These are phyloP conservation scores for Cylindricascospora bacillispora DNA, from an alignment of 1,139 yeast species.

Conservation along the genomic window DNA sequence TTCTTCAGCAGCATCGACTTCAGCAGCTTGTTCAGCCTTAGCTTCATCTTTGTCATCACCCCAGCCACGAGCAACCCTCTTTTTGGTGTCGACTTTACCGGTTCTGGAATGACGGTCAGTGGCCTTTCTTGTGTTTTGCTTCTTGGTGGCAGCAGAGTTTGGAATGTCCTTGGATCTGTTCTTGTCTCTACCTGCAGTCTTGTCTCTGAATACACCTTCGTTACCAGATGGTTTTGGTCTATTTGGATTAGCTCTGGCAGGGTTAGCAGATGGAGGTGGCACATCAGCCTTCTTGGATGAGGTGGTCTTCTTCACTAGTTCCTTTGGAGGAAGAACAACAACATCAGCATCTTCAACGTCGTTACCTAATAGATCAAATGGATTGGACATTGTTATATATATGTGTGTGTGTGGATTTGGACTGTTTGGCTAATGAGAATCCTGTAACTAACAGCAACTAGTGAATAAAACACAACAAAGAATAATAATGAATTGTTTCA, in stretches of 20 bases:
- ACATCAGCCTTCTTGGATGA: constrained; percentile 82
- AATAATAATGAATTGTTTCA: constrained; percentile 15
- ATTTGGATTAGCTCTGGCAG: constrained; percentile 67
- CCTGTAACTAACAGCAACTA: not conserved
- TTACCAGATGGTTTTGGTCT: constrained; percentile 63
- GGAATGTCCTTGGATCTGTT: constrained; percentile 52
- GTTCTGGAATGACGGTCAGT: constrained; percentile 75
- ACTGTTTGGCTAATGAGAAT: too few species aligned
- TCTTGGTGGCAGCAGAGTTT: constrained; percentile 42
- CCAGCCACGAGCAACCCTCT: constrained; percentile 81
- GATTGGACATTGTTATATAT: constrained; percentile 28
- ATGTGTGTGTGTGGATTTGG: too few species aligned
- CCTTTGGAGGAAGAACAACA: constrained; percentile 43
- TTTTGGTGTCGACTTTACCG: constrained; percentile 71
- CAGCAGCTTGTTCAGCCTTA: constrained; percentile 14
- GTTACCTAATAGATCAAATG: constrained; percentile 48
- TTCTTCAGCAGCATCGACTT: constrained; percentile 20
- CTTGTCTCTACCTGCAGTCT: constrained; percentile 46
- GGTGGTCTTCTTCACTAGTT: constrained; percentile 69
- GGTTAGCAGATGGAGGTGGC: constrained; percentile 75
- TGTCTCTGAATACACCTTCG: constrained; percentile 79
- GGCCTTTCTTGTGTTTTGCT: constrained; percentile 46
- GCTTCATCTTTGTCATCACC: constrained; percentile 54
- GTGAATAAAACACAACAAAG: constrained; percentile 1
- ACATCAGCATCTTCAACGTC: constrained; percentile 66